These are phyloP conservation scores for Vaccinium macrocarpon DNA, from an alignment of 148 eudicot species.

Conservation along the genomic window DNA sequence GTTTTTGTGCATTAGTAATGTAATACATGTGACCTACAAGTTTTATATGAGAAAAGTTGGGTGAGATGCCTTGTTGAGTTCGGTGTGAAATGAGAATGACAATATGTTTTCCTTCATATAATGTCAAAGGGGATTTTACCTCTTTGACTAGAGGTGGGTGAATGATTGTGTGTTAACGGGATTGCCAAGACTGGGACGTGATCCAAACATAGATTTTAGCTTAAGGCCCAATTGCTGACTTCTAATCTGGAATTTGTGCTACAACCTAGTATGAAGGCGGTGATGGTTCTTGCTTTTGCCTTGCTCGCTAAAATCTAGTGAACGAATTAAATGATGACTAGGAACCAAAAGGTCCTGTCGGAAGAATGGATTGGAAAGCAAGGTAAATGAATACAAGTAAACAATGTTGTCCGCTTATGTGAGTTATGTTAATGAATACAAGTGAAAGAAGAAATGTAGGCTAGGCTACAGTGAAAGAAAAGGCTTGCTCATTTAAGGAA, in stretches of 20 bases:
- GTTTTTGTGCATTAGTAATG: neutral
- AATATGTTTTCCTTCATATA: neutral
- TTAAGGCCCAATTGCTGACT: neutral
- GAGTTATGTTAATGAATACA: neutral
- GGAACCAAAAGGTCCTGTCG: neutral
- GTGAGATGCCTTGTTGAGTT: neutral
- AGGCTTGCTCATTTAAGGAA: neutral
- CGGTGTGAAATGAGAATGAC: neutral
- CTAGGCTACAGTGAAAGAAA: neutral
- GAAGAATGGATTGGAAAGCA: neutral
- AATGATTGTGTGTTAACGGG: neutral
- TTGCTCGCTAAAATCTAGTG: neutral
- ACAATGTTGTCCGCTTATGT: neutral
- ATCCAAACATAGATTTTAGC: neutral
- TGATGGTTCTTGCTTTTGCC: neutral
- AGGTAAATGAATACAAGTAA: neutral
- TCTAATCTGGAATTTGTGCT: neutral
- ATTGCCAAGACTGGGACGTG: neutral
- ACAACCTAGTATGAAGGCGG: neutral
- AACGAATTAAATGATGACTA: neutral
- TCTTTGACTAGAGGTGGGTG: neutral
- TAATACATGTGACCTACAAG: neutral
- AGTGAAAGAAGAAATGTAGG: neutral
- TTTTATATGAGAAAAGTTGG: neutral
- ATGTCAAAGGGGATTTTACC: neutral